Conservation (phyloP, 768 basidiomycete species). For the Coprinopsis marcescibilis region DNA sequence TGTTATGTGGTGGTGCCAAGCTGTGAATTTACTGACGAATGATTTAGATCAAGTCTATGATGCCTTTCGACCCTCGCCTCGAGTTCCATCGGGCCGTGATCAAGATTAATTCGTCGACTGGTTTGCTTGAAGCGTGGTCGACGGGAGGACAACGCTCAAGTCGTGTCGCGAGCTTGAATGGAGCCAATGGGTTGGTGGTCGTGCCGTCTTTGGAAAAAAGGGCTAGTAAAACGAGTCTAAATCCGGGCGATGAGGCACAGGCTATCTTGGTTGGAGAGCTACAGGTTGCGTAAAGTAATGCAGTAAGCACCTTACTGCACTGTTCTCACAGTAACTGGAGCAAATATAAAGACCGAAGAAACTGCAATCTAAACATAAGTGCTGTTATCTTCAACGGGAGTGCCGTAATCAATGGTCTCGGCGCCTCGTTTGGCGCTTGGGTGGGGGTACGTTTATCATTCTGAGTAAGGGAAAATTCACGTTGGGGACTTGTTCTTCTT, state of each 20-base stretch:
- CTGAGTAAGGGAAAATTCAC: too few species aligned
- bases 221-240: constrained; percentile 25
- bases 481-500: too few species aligned
- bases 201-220: constrained; percentile 39
- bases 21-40: neutral
- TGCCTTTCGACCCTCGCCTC: constrained; percentile 66
- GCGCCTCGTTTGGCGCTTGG: too few species aligned
- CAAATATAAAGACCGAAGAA: neutral
- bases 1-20: too few species aligned
- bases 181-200: constrained; percentile 74
- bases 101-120: constrained; percentile 11
- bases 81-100: constrained; percentile 83
- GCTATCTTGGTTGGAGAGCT: constrained; percentile 71
- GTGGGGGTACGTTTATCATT: too few species aligned
- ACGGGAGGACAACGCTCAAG: constrained; percentile 88
- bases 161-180: constrained; percentile 70
- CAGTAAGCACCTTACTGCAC: too few species aligned
- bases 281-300: constrained; percentile 19
- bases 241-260: constrained; percentile 49
- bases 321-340: too few species aligned
- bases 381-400: too few species aligned
- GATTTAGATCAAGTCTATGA: too few species aligned
- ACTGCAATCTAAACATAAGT: neutral
- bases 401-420: too few species aligned
- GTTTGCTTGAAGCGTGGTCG: constrained; percentile 45